These are phyloP conservation scores for Heteromeles arbutifolia DNA, from an alignment of 306 rosid species.

Conservation along the genomic window DNA sequence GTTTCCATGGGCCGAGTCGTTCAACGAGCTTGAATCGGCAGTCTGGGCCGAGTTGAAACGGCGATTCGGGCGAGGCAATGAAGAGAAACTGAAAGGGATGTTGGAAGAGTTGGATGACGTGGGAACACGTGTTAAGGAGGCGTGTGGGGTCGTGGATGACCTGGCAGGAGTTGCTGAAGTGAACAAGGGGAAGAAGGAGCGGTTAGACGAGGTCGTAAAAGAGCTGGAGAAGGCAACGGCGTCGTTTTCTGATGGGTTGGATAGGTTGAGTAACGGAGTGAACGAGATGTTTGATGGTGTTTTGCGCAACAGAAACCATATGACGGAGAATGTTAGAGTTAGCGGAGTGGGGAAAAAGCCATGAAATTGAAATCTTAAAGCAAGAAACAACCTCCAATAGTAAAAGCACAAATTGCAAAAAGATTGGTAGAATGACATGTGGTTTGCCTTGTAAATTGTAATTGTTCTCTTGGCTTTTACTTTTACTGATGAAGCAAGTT, in stretches of 20 bases:
- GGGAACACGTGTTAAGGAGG: conserved; percentile 1
- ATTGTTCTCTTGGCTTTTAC: not conserved
- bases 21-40: not conserved
- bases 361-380: not conserved
- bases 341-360: not conserved
- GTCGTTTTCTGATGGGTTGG: conserved; percentile 7
- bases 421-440: not conserved
- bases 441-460: not conserved
- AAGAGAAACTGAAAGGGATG: not conserved
- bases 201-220: not conserved
- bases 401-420: not conserved
- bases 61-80: not conserved
- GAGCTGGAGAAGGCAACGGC: not conserved
- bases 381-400: not conserved
- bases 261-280: conserved; percentile 4
- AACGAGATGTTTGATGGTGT: not conserved
- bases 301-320: conserved; percentile 4
- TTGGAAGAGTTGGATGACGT: conserved; percentile 7
- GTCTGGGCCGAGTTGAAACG: conserved; percentile 1
- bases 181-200: not conserved
- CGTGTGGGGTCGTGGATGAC: not conserved
- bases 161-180: not conserved
- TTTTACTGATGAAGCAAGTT: not conserved
- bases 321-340: not conserved
- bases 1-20: not conserved